Evolutionary conservation across 345 rosid species (phyloP).

Genomic region (Salix koriyanagi): DNA sequence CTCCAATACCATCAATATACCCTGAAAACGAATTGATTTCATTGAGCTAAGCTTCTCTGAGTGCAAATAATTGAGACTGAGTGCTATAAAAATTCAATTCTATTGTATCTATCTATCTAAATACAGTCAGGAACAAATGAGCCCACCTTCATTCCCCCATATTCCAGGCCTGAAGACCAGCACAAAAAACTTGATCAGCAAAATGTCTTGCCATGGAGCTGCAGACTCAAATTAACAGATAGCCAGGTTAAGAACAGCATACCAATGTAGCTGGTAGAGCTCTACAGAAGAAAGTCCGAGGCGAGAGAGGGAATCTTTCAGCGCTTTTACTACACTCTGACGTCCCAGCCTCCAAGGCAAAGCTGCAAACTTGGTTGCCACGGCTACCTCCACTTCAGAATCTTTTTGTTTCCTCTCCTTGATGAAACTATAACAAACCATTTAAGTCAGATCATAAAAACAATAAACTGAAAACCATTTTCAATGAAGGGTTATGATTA

Average conservation of each 20-base stretch:
- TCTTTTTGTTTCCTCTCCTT: constrained; percentile 60
- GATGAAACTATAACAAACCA: constrained; percentile 52
- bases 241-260: constrained; percentile 9
- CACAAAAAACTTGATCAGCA: constrained; percentile 26
- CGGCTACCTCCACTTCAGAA: constrained; percentile 51
- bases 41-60: constrained; percentile 21
- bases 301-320: constrained; percentile 69
- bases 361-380: constrained; percentile 95
- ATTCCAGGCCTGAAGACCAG: constrained; percentile 80
- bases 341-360: constrained; percentile 96
- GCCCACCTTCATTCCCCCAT: constrained; percentile 97
- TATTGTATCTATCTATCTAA: no score
- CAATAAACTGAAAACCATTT: neutral
- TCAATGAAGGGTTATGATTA: neutral
- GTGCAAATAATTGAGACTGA: neutral
- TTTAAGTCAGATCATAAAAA: constrained; percentile 5
- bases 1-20: constrained; percentile 92
- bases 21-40: constrained; percentile 51
- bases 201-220: neutral
- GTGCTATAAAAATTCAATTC: no score
- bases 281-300: constrained; percentile 82
- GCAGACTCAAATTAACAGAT: neutral
- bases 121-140: neutral
- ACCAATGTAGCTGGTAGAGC: constrained; percentile 96
- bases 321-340: constrained; percentile 68